phyloP scores from a whole-genome alignment of 2,329 filamentous ascomycete species.

The Neofusicoccum laricinum region DNA sequence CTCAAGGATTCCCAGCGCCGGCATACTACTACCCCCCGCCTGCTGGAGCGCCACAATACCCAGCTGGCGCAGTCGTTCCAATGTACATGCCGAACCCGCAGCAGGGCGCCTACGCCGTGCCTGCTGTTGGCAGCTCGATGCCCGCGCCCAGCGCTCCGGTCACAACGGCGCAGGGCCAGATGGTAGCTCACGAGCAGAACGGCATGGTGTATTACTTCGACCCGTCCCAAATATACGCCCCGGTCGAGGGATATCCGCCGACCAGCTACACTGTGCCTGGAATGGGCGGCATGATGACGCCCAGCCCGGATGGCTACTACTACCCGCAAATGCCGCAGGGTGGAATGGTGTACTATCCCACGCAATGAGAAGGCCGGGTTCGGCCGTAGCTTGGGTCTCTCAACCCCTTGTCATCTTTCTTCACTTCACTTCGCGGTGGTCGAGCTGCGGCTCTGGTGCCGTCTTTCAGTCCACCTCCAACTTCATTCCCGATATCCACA shows the following conservation, averaged over 20 bases:
- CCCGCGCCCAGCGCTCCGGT: slow-evolving; percentile 21
- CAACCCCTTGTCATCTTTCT: not conserved
- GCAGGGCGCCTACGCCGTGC: slow-evolving; percentile 45
- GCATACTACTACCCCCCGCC: slow-evolving; percentile 67
- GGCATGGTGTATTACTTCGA: slow-evolving; percentile 97
- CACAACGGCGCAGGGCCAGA: slow-evolving; percentile 48
- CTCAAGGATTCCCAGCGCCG: slow-evolving; percentile 33
- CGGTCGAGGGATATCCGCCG: slow-evolving; percentile 41
- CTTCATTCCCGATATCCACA: slow-evolving; percentile 7
- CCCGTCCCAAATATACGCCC: slow-evolving; percentile 60
- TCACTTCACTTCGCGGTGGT: not conserved
- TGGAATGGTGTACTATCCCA: slow-evolving; percentile 58
- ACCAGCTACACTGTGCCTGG: slow-evolving; percentile 56
- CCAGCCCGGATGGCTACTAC: slow-evolving; percentile 52
- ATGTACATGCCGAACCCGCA: slow-evolving; percentile 58
- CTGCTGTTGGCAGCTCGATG: slow-evolving; percentile 23
- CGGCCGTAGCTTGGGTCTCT: slow-evolving; percentile 6
- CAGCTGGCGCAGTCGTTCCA: slow-evolving; percentile 48
- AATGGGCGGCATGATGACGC: slow-evolving; percentile 78
- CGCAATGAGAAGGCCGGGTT: slow-evolving; percentile 22
- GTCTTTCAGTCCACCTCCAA: not conserved
- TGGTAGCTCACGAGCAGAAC: slow-evolving; percentile 82
- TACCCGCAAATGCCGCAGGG: slow-evolving; percentile 53
- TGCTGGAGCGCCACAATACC: slow-evolving; percentile 37
- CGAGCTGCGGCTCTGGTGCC: not conserved